Percentiles rank a stretch among this genome's conserved stretches.
These are phyloP conservation scores for Physcia stellaris DNA, from an alignment of 495 filamentous ascomycete genomes.

Conservation along the genomic window DNA sequence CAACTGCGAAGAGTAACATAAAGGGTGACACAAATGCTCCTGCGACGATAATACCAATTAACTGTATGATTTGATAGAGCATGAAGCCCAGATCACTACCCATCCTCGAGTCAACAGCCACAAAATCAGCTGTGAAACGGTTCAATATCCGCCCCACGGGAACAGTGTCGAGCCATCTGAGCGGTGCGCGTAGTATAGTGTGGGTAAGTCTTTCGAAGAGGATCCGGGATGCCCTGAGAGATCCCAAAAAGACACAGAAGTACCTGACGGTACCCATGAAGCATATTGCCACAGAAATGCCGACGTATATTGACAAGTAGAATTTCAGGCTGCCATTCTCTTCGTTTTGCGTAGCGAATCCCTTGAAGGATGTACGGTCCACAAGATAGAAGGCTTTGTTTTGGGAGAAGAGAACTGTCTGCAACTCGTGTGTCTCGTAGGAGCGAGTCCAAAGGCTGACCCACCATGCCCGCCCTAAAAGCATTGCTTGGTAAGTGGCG, in stretches of 20 bases:
- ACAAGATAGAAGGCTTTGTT: neutral
- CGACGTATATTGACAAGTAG: conserved; percentile 57
- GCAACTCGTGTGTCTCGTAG: conserved; percentile 10
- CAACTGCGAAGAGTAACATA: conserved; percentile 41
- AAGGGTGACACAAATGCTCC: conserved; percentile 49
- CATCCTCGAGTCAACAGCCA: conserved; percentile 51
- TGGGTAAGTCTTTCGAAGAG: conserved; percentile 53
- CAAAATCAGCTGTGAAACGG: conserved; percentile 68
- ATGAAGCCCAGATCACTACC: conserved; percentile 44
- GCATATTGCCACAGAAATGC: conserved; percentile 41
- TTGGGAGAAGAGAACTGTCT: no score
- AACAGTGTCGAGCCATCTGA: conserved; percentile 71
- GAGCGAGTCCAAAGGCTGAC: conserved; percentile 52
- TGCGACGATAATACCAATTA: conserved; percentile 46
- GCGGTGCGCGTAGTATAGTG: conserved; percentile 52
- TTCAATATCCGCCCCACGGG: conserved; percentile 68
- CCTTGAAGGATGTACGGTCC: neutral
- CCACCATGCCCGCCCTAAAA: conserved; percentile 50
- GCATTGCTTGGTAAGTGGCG: conserved; percentile 31
- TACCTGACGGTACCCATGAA: conserved; percentile 44
- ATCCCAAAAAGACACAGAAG: conserved; percentile 41
- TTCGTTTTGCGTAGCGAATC: neutral
- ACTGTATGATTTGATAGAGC: conserved; percentile 32
- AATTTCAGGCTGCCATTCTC: conserved; percentile 27
- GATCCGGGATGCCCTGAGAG: conserved; percentile 46